Percentiles rank a stretch among this genome's conserved stretches.
Conservation (phyloP, 305 asterid genomes). For the Euphrasia arctica region DNA sequence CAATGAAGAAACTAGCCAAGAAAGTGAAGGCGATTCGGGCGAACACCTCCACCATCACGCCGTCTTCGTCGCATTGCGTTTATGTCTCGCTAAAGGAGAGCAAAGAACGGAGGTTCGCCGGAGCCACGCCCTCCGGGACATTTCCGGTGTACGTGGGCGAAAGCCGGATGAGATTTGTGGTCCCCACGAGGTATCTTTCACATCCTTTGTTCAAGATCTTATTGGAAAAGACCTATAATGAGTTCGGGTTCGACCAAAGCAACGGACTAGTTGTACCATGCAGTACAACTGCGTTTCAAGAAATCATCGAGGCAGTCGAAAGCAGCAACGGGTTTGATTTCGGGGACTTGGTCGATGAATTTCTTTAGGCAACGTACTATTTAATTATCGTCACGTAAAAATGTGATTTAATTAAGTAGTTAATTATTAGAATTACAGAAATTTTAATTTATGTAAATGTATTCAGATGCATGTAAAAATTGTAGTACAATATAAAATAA, state of each 20-base stretch:
- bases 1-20: conserved; percentile 58
- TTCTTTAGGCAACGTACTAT: conserved; percentile 27
- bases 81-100: conserved; percentile 26
- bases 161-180: conserved; percentile 48
- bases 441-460: background rate
- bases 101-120: conserved; percentile 18
- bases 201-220: conserved; percentile 76
- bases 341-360: conserved; percentile 52
- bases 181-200: conserved; percentile 54
- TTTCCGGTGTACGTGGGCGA: conserved; percentile 66
- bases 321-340: conserved; percentile 57
- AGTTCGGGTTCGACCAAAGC: conserved; percentile 52
- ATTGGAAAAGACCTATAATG: conserved; percentile 59
- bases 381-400: no score
- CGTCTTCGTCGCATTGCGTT: conserved; percentile 27
- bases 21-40: conserved; percentile 30
- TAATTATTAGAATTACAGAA: no score
- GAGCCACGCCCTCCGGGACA: conserved; percentile 45
- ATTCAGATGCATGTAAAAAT: no score
- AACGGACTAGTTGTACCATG: conserved; percentile 63
- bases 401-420: no score
- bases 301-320: conserved; percentile 47
- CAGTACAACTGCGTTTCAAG: conserved; percentile 52
- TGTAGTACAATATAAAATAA: no score
- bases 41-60: background rate